These are phyloP conservation scores for Ophiocordyceps polyrhachis-furcata DNA, from an alignment of 2,329 filamentous ascomycete species.

Conservation along the genomic window DNA sequence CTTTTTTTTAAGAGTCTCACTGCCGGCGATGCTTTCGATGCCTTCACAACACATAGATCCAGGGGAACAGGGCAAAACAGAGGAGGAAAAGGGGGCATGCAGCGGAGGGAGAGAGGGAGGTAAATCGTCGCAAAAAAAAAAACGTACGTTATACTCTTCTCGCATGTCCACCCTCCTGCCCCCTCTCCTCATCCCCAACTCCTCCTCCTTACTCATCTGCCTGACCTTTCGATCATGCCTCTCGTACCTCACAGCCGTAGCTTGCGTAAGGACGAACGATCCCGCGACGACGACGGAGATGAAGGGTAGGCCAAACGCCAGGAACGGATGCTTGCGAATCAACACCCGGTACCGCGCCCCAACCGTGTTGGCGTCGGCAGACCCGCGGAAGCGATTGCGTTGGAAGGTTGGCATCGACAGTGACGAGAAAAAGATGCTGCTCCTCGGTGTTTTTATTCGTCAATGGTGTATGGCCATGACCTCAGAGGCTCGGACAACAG, in stretches of 20 bases:
- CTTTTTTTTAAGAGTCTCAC: too few species aligned
- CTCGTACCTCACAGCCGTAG: slow-evolving; percentile 86
- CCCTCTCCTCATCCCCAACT: slow-evolving; percentile 57
- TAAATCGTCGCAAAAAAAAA: background rate
- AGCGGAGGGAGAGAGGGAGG: background rate
- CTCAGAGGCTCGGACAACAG: too few species aligned
- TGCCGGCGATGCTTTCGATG: too few species aligned
- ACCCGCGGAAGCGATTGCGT: slow-evolving; percentile 50
- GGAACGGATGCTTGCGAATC: slow-evolving; percentile 66
- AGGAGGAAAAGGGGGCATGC: background rate
- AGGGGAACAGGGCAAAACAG: background rate
- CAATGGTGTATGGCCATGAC: too few species aligned
- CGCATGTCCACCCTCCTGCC: slow-evolving; percentile 58
- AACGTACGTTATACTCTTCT: slow-evolving; percentile 76
- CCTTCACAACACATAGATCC: background rate
- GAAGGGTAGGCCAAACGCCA: slow-evolving; percentile 87
- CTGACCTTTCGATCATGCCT: slow-evolving; percentile 77
- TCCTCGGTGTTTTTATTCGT: background rate
- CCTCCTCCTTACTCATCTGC: slow-evolving; percentile 71
- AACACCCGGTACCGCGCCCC: slow-evolving; percentile 58
- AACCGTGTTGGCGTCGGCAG: slow-evolving; percentile 47
- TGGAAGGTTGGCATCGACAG: slow-evolving; percentile 33
- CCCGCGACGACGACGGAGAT: slow-evolving; percentile 25
- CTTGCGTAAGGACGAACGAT: slow-evolving; percentile 86
- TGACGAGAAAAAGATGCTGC: background rate